Base-by-base conservation (phyloP, 2,329 filamentous ascomycete genomes). In the Claviceps purpurea region DNA sequence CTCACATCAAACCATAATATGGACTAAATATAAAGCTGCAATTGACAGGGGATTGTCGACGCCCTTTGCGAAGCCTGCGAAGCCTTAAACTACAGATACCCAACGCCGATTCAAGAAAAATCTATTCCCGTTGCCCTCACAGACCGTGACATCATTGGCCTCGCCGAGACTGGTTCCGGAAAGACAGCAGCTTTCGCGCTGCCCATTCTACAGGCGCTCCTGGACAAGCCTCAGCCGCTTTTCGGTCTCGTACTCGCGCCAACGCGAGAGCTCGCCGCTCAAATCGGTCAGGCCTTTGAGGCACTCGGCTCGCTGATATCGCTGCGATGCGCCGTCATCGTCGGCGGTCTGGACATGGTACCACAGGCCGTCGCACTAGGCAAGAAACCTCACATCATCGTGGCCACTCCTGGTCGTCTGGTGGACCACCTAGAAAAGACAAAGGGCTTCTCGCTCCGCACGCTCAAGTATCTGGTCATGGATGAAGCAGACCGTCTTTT, bases 261-360 rank as follows among this genome's bases (percentile, higher is more conserved):
- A 0, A 98, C 93, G 4, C 84, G 93, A 65, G 93, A 98, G 72
- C 69, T 98, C 52, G 93, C 93, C 2, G 86, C 87, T 55, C 93
- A 98, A 66, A 97, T 96, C 58, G 84, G 85, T 4, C 80, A 94
- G 64, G 77, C 86, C 2, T 91, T 96, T 59, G 90, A 96, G 64
- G 87, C 87, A 0, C 77, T 98, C 1, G 90, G 91, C 5, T 83
- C 87, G 10, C 74, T 89, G 30, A 96, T 98, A 59, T 85, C 83
- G n/a, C 85, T 97, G 40, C 82, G 89, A 62, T 89, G 83, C 62
- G 84, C 87, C 6, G 84, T 91, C 16, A 82, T 98, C 44, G 87
- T 97, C 1, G 93, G 93, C 61, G 93, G 93, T 44, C 83, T 97
- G 75, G 91, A 97, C 58, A 96, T 96, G 88, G 87, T 96, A 1